phyloP scores from a whole-genome alignment of 2,329 filamentous ascomycete species.

The Cordyceps farinosa region DNA sequence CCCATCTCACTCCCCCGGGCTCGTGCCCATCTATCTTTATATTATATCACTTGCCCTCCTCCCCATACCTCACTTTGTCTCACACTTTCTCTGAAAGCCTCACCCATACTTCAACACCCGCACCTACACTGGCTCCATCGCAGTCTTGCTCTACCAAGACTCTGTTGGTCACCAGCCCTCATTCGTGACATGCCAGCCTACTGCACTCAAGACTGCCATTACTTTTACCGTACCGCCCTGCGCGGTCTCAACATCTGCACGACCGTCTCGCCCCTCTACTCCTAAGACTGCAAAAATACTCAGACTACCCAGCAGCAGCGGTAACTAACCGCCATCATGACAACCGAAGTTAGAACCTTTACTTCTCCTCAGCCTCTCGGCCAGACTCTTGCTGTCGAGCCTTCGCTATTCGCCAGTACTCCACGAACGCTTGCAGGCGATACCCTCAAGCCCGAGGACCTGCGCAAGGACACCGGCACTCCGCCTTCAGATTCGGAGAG shows the following conservation, averaged over 20 bases:
- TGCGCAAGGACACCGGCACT: constrained; percentile 2
- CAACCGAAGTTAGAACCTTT: constrained; percentile 37
- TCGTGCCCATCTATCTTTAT: constrained; percentile 4
- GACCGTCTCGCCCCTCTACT: constrained; percentile 71
- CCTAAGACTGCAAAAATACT: constrained; percentile 37
- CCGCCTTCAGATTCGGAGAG: constrained; percentile 12
- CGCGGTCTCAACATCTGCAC: constrained; percentile 82
- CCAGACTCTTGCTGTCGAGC: constrained; percentile 59
- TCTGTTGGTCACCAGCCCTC: constrained; percentile 8
- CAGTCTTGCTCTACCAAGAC: constrained; percentile 11
- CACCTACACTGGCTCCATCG: constrained; percentile 5
- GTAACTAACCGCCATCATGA: constrained; percentile 31
- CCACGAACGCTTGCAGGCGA: constrained; percentile 20
- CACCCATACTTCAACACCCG: neutral
- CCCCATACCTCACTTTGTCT: neutral
- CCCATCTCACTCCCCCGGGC: constrained; percentile 1
- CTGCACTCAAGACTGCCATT: constrained; percentile 83
- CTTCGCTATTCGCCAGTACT: constrained; percentile 22
- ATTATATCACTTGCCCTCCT: constrained; percentile 10
- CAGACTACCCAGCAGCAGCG: constrained; percentile 18
- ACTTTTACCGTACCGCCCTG: constrained; percentile 87
- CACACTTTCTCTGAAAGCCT: neutral
- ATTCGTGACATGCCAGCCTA: constrained; percentile 66
- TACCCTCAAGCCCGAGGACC: constrained; percentile 16
- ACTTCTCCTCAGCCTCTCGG: constrained; percentile 69